Evolutionary conservation across 169 alveolate genomes (phyloP), one percentile per base, ranked within the genome.

Genomic region (Plasmodium coatneyi): DNA sequence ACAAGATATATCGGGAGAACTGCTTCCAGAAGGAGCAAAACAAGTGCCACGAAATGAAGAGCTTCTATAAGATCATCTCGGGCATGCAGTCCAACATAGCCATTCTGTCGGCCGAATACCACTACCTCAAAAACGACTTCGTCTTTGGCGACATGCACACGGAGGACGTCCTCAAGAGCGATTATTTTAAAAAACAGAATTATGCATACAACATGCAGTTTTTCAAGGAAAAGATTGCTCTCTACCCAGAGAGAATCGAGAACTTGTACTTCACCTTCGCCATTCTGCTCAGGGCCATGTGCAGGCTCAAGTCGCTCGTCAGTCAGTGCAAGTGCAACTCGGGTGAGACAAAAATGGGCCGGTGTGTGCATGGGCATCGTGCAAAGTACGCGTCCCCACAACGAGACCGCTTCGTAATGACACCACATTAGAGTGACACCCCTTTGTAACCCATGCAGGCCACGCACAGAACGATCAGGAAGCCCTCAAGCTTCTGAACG

Each of bases 31-130:
- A 92, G 52, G 96, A 71, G 30, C 84, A 90, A 52, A 80, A 94
- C 19, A 36, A 25, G 30, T 97, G 98, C 81, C 83, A 93, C 72
- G 96, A 95, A 70, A 95, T 93, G 76, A 97, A 95, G 32, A 96
- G 96, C 71, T 83, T 98, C 30, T 96, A 95, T 60, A 81, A 97
- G 72, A 92, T 97, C 3, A 90, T 97, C 2, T 96, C 98, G 0
- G 99, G 99, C 1, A 95, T 97, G 96, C 99, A 97, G 72, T 92
- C 98, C 16, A 91, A 96, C 41, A 95, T 97, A 16, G 97, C 98
- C 19, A 97, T 96, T 71, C 97, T 96, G 71, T 93, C 98, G 19
- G 94, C 98, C 0, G 96, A 95, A 82, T 95, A 97, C 94, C 96
- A 95, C 92, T 92, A 94, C 74, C 95, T 96, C 34, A 82, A 86